phyloP scores from a whole-genome alignment of 116 monocot species.

The Dioscorea cayenensis region DNA sequence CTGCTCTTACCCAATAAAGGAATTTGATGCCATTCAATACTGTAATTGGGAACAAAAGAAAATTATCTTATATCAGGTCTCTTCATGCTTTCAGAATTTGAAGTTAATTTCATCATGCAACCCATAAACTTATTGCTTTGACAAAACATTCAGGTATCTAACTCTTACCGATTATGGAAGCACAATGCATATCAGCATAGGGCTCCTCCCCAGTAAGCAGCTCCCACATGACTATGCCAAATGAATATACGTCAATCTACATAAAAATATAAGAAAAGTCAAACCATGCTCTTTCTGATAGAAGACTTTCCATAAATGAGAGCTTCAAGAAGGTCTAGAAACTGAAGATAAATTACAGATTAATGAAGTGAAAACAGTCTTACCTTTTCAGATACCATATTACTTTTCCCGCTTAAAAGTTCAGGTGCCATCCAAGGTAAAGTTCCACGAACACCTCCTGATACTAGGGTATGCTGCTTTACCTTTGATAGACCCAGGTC shows the following conservation, averaged over 20 bases:
- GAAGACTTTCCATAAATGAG: too few species aligned
- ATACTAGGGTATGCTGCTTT: conserved; percentile 88
- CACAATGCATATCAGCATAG: conserved; percentile 72
- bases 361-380: background rate
- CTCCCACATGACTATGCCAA: conserved; percentile 98
- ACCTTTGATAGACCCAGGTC: conserved; percentile 97
- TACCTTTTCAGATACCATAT: conserved; percentile 94
- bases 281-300: too few species aligned
- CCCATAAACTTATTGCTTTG: background rate
- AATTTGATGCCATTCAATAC: too few species aligned
- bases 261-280: background rate
- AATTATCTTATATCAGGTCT: too few species aligned
- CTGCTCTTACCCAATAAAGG: too few species aligned
- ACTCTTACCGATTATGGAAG: conserved; percentile 76
- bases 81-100: too few species aligned
- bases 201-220: conserved; percentile 96
- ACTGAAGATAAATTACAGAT: background rate
- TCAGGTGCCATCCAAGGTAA: conserved; percentile 99
- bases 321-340: too few species aligned
- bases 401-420: conserved; percentile 81
- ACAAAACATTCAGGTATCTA: background rate
- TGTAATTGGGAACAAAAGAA: too few species aligned
- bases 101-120: too few species aligned
- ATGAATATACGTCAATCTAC: conserved; percentile 97
- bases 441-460: conserved; percentile 96